Evolutionary conservation across 768 basidiomycete species (phyloP).

Genomic region (Russula lepida): DNA sequence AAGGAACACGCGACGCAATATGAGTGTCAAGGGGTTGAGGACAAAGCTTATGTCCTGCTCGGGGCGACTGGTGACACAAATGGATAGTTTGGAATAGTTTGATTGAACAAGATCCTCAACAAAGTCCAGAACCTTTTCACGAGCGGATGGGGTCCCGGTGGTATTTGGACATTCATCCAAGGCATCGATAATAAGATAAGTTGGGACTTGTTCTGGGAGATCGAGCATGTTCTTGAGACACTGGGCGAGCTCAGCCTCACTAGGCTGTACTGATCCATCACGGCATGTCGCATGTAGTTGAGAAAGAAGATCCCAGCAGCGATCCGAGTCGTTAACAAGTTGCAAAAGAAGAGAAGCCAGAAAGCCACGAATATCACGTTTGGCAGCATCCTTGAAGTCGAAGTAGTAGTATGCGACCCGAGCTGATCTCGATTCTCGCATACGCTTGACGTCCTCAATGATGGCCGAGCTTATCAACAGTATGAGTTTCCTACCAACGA

Average conservation of each 20-base stretch:
- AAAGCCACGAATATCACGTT: neutral
- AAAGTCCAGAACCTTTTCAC: neutral
- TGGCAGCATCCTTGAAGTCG: neutral
- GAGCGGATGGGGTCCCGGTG: neutral
- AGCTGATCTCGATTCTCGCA: neutral
- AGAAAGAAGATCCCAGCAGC: neutral
- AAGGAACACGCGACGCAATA: no score
- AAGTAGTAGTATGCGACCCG: neutral
- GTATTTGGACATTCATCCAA: neutral
- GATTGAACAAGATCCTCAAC: no score
- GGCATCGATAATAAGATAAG: neutral
- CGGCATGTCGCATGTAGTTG: neutral
- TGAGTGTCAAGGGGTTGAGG: no score
- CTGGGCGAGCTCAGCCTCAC: neutral
- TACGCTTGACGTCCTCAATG: no score
- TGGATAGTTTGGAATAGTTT: no score
- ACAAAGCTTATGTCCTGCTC: no score
- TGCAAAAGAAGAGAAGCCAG: no score
- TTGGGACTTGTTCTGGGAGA: neutral
- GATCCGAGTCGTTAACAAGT: no score
- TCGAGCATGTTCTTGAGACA: neutral
- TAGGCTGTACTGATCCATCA: neutral
- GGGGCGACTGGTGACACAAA: no score
- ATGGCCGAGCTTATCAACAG: no score
- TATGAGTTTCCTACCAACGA: no score